These are phyloP conservation scores for Pachyrhizus erosus DNA, from an alignment of 306 rosid genomes.

Conservation along the genomic window DNA sequence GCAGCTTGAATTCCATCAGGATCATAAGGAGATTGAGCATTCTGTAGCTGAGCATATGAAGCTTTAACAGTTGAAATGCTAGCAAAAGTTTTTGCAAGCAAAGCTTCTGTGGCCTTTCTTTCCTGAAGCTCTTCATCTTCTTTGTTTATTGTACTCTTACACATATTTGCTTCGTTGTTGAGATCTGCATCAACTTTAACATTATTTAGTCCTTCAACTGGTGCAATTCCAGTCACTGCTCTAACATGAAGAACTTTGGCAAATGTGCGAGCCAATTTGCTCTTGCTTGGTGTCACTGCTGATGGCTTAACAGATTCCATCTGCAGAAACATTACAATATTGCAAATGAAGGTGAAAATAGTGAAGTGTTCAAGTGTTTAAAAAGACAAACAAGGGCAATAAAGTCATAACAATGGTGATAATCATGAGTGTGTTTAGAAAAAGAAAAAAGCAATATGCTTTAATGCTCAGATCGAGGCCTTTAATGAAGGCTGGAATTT, in stretches of 20 bases:
- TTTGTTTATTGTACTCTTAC: conserved; percentile 36
- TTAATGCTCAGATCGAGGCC: conserved; percentile 68
- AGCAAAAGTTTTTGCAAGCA: conserved; percentile 76
- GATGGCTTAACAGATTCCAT: conserved; percentile 80
- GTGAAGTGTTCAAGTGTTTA: conserved; percentile 24
- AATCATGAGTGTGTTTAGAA: conserved; percentile 55
- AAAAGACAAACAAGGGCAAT: conserved; percentile 39
- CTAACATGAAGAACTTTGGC: conserved; percentile 78
- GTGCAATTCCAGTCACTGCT: conserved; percentile 54
- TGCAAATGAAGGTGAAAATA: conserved; percentile 27
- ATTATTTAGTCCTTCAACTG: conserved; percentile 61
- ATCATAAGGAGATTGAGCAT: conserved; percentile 80
- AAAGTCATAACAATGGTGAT: conserved; percentile 47
- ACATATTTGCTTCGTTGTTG: conserved; percentile 37
- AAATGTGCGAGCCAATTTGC: conserved; percentile 66
- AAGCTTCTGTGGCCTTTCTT: conserved; percentile 59
- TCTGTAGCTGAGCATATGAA: conserved; percentile 80
- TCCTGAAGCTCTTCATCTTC: conserved; percentile 66
- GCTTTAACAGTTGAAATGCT: conserved; percentile 74
- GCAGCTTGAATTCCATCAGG: conserved; percentile 76
- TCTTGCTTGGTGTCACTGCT: conserved; percentile 64
- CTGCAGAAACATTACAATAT: conserved; percentile 44
- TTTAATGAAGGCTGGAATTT: conserved; percentile 50
- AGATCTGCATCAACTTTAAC: conserved; percentile 49
- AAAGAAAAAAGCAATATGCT: conserved; percentile 67